Evolutionary conservation across 345 rosid species (phyloP), one percentile per base, ranked within the genome.

Genomic region (Abelmoschus esculentus): DNA sequence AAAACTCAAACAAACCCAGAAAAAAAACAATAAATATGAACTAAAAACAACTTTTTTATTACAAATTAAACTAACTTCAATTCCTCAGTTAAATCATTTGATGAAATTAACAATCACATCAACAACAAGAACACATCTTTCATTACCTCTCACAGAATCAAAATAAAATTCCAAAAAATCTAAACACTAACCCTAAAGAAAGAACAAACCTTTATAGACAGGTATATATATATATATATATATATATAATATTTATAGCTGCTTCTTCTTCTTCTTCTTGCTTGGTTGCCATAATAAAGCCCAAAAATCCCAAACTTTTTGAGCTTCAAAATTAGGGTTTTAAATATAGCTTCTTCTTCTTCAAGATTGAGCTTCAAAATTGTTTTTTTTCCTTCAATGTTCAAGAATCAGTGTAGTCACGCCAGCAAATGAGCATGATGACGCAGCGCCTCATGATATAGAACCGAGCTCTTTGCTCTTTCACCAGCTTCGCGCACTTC

Each of bases 361-460:
- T 13, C n/a, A 14, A 15, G 7, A 49, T 15, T 15, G 13, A 49
- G 13, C 17, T 49, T 14, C 17, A 13, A 49, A n/a, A 49, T 42
- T 42, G 46, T 12, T 42, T 42, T 42, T 22, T 22, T 22, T 42
- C 2, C 12, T 42, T 42, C 46, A 8, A 8, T 42, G 46, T 61
- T 86, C 72, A 91, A 74, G 93, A 83, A 74, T 95, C 96, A 2
- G 84, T 76, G 63, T 87, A 90, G 34, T 95, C 97, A 47, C 84
- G 86, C 99, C 97, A 95, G 83, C 99, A 95, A 44, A 95, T 83
- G 69, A 95, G 96, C 93, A 95, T 95, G 61, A 89, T 77, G 0
- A 95, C 90, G 65, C 99, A 95, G 5, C 96, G 87, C 74, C 97
- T 76, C 87, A 91, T 77, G 85, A 95, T 95, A 67, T 95, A 95